Conservation (phyloP, 176 grass and related monocot species). For the Elaeis guineensis region DNA sequence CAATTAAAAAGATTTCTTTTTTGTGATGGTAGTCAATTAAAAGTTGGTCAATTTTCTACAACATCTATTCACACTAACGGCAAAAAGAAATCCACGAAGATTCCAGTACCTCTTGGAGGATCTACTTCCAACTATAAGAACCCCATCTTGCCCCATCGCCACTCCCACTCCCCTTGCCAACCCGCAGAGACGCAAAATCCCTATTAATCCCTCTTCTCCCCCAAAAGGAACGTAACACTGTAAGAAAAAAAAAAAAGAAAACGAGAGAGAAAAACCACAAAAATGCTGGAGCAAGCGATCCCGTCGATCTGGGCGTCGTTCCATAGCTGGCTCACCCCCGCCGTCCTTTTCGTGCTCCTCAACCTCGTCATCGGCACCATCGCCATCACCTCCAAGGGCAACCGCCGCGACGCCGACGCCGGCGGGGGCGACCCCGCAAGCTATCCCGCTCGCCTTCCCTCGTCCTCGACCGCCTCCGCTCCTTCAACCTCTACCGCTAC, state of each 20-base stretch:
- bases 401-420: background rate
- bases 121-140: too few relatives aligned
- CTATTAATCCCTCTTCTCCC: too few relatives aligned
- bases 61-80: too few relatives aligned
- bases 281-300: constrained; percentile 55
- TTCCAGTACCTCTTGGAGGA: too few relatives aligned
- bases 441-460: constrained; percentile 55
- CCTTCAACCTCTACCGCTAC: constrained; percentile 52
- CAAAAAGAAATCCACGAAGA: too few relatives aligned
- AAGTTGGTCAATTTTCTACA: too few relatives aligned
- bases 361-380: constrained; percentile 98
- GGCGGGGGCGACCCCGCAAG: background rate
- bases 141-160: too few relatives aligned
- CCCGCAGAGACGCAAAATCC: too few relatives aligned
- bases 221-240: too few relatives aligned
- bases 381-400: constrained; percentile 64
- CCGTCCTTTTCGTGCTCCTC: constrained; percentile 74
- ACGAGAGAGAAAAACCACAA: background rate
- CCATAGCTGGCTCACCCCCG: constrained; percentile 67
- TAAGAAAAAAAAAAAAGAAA: background rate
- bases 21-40: too few relatives aligned
- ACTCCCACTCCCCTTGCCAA: too few relatives aligned
- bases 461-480: constrained; percentile 59
- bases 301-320: constrained; percentile 50
- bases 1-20: too few relatives aligned